Evolutionary conservation across 139 green algal species (phyloP).

Genomic region (Nannochloris sp.): DNA sequence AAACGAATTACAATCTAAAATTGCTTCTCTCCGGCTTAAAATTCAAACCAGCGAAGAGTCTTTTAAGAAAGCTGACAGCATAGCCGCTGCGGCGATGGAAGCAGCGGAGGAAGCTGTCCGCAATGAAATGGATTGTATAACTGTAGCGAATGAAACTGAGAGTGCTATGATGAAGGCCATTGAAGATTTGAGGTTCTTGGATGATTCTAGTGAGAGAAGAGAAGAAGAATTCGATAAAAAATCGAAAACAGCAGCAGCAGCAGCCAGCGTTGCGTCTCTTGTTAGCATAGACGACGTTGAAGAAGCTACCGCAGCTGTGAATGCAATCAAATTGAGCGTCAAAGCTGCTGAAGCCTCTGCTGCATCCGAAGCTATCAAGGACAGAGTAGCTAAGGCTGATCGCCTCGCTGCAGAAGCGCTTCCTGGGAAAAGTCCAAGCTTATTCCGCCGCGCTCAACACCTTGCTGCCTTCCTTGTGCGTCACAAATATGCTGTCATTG

Average conservation of each 20-base stretch:
- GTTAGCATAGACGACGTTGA: conserved; percentile 10
- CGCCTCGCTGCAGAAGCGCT: background rate
- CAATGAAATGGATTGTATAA: conserved; percentile 70
- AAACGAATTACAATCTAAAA: conserved; percentile 18
- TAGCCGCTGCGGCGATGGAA: conserved; percentile 63
- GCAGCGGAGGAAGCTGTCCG: conserved; percentile 67
- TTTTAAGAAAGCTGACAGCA: conserved; percentile 41
- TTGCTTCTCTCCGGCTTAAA: conserved; percentile 11
- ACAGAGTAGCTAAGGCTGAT: background rate
- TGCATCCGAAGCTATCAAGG: background rate
- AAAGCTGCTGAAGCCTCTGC: no score
- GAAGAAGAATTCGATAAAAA: conserved; percentile 23
- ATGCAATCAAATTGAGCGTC: no score
- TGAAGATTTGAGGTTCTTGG: conserved; percentile 41
- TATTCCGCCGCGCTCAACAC: background rate
- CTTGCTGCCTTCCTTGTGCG: background rate
- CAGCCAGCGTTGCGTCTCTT: background rate
- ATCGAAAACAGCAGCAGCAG: background rate
- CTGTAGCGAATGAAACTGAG: conserved; percentile 53
- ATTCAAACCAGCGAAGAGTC: conserved; percentile 7
- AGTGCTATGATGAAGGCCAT: conserved; percentile 55
- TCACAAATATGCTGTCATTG: background rate
- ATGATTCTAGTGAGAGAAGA: conserved; percentile 13
- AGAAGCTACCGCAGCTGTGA: no score
- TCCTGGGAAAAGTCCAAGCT: background rate